These are phyloP conservation scores for Podospora sp. DNA, from an alignment of 495 filamentous ascomycete genomes.

Conservation along the genomic window DNA sequence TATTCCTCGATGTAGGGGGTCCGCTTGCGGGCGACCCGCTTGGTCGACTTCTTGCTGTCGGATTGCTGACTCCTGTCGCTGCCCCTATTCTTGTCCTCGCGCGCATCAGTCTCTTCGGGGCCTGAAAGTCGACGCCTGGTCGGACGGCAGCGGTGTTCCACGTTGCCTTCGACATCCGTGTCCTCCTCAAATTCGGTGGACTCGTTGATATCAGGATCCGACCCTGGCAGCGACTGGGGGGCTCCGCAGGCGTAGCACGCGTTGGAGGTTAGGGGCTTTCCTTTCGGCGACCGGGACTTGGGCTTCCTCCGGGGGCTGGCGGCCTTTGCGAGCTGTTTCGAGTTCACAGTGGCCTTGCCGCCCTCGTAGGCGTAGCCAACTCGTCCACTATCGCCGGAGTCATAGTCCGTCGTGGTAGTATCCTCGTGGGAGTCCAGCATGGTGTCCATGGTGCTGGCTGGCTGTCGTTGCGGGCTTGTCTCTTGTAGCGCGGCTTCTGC, in stretches of 20 bases:
- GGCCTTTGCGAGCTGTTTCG: conserved; percentile 15
- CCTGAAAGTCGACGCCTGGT: conserved; percentile 13
- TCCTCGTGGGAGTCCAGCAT: conserved; percentile 23
- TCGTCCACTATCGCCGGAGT: conserved; percentile 34
- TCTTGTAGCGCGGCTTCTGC: not conserved
- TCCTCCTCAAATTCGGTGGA: conserved; percentile 24
- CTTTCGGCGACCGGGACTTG: conserved; percentile 18
- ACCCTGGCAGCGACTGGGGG: conserved; percentile 10
- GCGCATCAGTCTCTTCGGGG: not conserved
- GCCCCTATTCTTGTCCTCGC: conserved; percentile 9
- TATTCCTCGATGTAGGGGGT: conserved; percentile 39
- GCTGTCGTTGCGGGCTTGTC: conserved; percentile 1
- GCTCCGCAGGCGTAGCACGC: conserved; percentile 7
- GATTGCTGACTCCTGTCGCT: not conserved
- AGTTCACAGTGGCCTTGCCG: not conserved
- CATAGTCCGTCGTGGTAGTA: conserved; percentile 34
- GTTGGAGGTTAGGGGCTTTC: conserved; percentile 9
- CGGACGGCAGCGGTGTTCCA: conserved; percentile 2
- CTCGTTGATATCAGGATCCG: conserved; percentile 21
- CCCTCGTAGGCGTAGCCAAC: conserved; percentile 32
- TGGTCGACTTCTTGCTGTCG: conserved; percentile 14
- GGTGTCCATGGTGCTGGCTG: conserved; percentile 19
- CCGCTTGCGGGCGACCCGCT: conserved; percentile 6
- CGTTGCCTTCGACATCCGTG: conserved; percentile 24
- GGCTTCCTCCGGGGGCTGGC: conserved; percentile 24